phyloP scores from a whole-genome alignment of 805 yeast genomes.

The Metschnikowia sp. region DNA sequence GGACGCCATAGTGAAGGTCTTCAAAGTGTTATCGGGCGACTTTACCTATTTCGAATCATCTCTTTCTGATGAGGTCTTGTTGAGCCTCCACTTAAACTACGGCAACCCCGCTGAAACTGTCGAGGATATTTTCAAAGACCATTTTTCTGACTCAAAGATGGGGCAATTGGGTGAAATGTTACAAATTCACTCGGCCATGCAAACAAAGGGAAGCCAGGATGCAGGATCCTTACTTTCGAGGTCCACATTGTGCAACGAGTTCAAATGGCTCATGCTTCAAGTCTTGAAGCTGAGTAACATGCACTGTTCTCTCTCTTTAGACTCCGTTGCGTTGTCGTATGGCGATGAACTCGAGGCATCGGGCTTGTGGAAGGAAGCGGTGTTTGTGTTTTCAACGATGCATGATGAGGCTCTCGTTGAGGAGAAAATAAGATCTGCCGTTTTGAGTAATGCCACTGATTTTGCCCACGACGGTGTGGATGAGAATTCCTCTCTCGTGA shows the following conservation, averaged over 20 bases:
- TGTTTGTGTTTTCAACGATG: constrained; percentile 62
- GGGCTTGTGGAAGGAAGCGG: constrained; percentile 55
- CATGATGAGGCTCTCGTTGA: constrained; percentile 44
- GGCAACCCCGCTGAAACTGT: constrained; percentile 37
- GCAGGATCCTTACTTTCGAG: constrained; percentile 7
- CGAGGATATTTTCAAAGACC: constrained; percentile 3
- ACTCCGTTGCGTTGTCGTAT: constrained; percentile 33
- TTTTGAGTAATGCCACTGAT: constrained; percentile 31
- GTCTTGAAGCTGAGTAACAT: constrained; percentile 26
- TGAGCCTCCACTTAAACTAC: constrained; percentile 61
- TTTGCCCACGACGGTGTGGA: constrained; percentile 22
- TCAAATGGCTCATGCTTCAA: constrained; percentile 53
- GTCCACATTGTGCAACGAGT: constrained; percentile 30
- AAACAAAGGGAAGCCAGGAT: constrained; percentile 4
- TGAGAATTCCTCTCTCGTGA: constrained; percentile 35
- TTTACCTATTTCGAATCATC: constrained; percentile 37
- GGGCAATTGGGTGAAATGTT: constrained; percentile 14
- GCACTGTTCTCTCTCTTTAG: constrained; percentile 11
- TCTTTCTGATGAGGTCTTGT: constrained; percentile 63
- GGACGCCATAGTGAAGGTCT: constrained; percentile 50
- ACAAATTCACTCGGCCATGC: constrained; percentile 14
- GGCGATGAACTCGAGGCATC: constrained; percentile 47
- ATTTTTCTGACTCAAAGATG: neutral
- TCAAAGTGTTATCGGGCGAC: constrained; percentile 60
- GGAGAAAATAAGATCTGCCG: constrained; percentile 34